Evolutionary conservation across 164 flowering plant genomes (phyloP).

Genomic region (Cinnamomum micranthum): DNA sequence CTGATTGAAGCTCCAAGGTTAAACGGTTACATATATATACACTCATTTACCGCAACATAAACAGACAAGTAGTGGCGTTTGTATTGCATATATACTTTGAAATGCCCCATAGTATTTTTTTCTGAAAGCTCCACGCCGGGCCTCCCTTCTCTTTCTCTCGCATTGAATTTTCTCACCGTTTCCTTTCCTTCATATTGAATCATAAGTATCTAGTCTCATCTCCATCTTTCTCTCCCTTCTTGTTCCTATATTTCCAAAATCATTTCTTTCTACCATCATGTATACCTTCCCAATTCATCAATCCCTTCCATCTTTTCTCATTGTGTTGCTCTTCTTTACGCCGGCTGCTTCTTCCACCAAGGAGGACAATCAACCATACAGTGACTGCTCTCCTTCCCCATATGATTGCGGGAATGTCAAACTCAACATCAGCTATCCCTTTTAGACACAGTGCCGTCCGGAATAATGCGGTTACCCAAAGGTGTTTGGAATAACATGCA

Average conservation of each 20-base stretch:
- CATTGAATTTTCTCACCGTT: no score
- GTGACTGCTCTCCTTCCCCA: not conserved
- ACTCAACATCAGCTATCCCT: not conserved
- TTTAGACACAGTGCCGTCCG: not conserved
- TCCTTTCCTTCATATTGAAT: no score
- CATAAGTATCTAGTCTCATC: not conserved
- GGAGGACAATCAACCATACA: not conserved
- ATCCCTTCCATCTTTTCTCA: not conserved
- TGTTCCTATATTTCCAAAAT: not conserved
- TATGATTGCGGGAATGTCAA: not conserved
- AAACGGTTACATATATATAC: no score
- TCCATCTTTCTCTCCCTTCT: not conserved
- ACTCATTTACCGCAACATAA: no score
- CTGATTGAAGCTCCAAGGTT: no score
- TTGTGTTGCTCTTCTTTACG: not conserved
- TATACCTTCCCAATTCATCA: not conserved
- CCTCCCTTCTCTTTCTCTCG: no score
- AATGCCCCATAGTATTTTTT: no score
- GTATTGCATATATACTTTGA: no score
- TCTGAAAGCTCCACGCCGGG: no score
- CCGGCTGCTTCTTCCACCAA: not conserved
- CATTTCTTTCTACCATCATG: not conserved
- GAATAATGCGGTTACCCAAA: not conserved
- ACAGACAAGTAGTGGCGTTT: no score
- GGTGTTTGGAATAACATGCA: not conserved